Conservation (phyloP, 352 stramenopile genomes). For the Phytophthora parvispora region DNA sequence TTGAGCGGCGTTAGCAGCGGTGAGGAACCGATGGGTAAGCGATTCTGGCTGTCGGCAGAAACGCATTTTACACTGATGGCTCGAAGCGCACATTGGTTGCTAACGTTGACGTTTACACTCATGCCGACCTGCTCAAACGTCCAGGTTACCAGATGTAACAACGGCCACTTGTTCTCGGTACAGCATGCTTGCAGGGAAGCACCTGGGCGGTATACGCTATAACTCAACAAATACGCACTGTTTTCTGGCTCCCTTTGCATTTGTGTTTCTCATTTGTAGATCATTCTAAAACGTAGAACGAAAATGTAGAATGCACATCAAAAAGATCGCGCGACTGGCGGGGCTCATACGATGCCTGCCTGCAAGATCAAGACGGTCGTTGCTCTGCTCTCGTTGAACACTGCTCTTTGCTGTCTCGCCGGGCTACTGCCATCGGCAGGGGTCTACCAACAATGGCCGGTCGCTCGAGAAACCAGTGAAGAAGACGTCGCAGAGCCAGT, state of each 20-base stretch:
- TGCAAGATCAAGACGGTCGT: neutral
- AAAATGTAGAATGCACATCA: neutral
- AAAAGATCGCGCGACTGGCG: no score
- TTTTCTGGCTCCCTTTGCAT: slow-evolving; percentile 47
- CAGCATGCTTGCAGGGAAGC: neutral
- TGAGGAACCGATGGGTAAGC: neutral
- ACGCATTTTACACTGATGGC: neutral
- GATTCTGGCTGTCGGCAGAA: neutral
- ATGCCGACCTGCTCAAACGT: slow-evolving; percentile 23
- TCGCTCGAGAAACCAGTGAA: neutral
- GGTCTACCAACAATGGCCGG: neutral
- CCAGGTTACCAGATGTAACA: slow-evolving; percentile 21
- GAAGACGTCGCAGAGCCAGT: neutral
- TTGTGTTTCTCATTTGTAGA: no score
- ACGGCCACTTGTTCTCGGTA: slow-evolving; percentile 38
- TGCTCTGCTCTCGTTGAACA: neutral
- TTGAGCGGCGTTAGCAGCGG: neutral
- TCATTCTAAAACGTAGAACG: no score
- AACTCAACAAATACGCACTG: slow-evolving; percentile 35
- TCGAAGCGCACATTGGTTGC: no score
- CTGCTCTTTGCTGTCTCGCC: neutral
- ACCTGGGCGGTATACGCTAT: neutral
- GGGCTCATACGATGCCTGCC: neutral
- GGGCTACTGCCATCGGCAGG: neutral
- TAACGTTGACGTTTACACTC: slow-evolving; percentile 70